Base-by-base conservation (phyloP, 2,329 filamentous ascomycete genomes). In the Alternaria brassicae region DNA sequence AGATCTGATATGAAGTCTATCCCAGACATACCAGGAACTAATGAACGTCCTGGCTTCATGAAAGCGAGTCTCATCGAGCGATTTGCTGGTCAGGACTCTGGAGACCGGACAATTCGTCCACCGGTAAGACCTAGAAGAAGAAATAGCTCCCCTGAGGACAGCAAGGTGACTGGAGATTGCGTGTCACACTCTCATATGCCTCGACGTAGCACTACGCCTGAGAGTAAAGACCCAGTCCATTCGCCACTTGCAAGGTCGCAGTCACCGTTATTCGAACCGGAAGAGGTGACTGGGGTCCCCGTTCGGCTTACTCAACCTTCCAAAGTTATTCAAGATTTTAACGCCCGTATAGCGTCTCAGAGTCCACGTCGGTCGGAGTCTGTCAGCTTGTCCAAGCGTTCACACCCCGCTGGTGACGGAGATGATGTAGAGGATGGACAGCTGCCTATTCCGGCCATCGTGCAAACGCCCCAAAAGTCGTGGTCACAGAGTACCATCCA, bases 401-500 rank as follows among this genome's bases (percentile, higher is more conserved):
- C 51, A n/a, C 58, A 53, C n/a, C 28, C 61, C 17, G 57, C 53
- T 9, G 51, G 44, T 28, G 58, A 62, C 7, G 56, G 58, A 9
- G 52, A 71, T 12, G 67, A 73, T 40, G 36, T 1, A 23, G 52
- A 71, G 13, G 67, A 73, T 40, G 36, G 2, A 23, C 59, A 70
- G 25, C 65, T 73, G 3, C 55, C 57, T n/a, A 72, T 77, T 7
- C 65, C 72, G 25, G 66, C 61, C 2, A 62, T 78, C 21, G 67
- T 60, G 40, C 73, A 75, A 37, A 75, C 71, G 10, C 69, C 71
- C 10, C 69, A 73, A 19, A 75, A 64, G 17, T 72, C 77, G 10
- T 67, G 72, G 13, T 74, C 77, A 0, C 72, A 76, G 54, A 70
- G 73, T 23, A 79, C 77, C 2, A 79, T 89, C 23, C 83, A 85